Percentiles rank a stretch among this genome's conserved stretches.
Evolutionary conservation across 495 filamentous ascomycete genomes (phyloP).

Genomic region (Pyrenopolyporus hunteri): DNA sequence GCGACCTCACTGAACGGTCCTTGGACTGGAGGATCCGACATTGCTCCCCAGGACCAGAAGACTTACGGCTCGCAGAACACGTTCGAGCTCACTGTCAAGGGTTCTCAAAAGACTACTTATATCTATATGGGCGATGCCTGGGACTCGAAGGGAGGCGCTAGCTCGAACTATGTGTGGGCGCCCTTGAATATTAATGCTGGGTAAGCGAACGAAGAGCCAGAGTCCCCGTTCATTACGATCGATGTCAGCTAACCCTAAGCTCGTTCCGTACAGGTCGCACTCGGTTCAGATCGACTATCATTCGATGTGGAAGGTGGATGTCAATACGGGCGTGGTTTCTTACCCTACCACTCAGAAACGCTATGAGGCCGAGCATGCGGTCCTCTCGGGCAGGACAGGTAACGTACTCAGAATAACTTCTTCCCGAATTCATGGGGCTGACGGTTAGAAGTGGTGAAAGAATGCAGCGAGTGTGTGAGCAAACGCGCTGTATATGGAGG

Average conservation of each 20-base stretch:
- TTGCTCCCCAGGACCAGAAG: slow-evolving; percentile 50
- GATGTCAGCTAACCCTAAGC: background rate
- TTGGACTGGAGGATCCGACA: slow-evolving; percentile 48
- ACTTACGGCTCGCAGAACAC: slow-evolving; percentile 56
- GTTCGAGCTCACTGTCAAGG: slow-evolving; percentile 50
- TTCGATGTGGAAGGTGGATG: slow-evolving; percentile 54
- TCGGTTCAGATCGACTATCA: slow-evolving; percentile 50
- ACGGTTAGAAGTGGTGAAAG: slow-evolving; percentile 26
- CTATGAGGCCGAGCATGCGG: slow-evolving; percentile 46
- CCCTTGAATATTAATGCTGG: slow-evolving; percentile 46
- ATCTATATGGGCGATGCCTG: slow-evolving; percentile 55
- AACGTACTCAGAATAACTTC: slow-evolving; percentile 7
- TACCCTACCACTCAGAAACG: slow-evolving; percentile 42
- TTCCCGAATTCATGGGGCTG: background rate
- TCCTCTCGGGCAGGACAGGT: slow-evolving; percentile 40
- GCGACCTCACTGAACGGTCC: slow-evolving; percentile 42
- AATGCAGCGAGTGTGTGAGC: slow-evolving; percentile 41
- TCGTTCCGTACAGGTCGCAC: slow-evolving; percentile 26
- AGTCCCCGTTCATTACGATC: background rate
- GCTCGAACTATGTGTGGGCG: slow-evolving; percentile 51
- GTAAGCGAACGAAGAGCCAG: slow-evolving; percentile 22
- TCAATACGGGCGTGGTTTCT: slow-evolving; percentile 48
- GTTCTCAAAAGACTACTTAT: slow-evolving; percentile 48
- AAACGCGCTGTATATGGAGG: slow-evolving; percentile 42
- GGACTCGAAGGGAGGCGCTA: slow-evolving; percentile 49